Evolutionary conservation across 1,139 yeast species (phyloP).

Genomic region (Candida sojae): DNA sequence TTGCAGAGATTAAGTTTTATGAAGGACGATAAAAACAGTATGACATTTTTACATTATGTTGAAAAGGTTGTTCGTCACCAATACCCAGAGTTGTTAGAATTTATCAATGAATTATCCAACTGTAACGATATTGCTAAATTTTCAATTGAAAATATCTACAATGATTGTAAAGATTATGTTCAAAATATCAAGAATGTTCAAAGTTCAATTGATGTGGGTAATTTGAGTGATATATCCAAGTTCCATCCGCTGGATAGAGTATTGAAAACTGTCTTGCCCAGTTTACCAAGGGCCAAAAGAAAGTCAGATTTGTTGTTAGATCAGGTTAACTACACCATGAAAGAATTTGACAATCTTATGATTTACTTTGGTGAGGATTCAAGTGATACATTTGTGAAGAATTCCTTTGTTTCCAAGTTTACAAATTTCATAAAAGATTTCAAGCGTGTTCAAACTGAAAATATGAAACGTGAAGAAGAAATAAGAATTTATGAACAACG

Average conservation of each 20-base stretch:
- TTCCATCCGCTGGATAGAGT: conserved; percentile 77
- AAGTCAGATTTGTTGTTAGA: conserved; percentile 65
- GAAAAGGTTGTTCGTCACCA: conserved; percentile 69
- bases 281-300: conserved; percentile 66
- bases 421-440: conserved; percentile 73
- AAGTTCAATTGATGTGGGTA: conserved; percentile 72
- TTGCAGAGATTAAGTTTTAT: conserved; percentile 74
- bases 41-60: conserved; percentile 78
- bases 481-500: conserved; percentile 73
- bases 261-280: conserved; percentile 61
- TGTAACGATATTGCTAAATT: conserved; percentile 62
- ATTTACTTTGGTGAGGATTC: conserved; percentile 79
- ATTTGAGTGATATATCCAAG: conserved; percentile 69
- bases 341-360: conserved; percentile 72
- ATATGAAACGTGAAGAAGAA: conserved; percentile 78
- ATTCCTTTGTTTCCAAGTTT: conserved; percentile 72
- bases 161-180: conserved; percentile 61
- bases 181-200: conserved; percentile 67
- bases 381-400: conserved; percentile 62
- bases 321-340: conserved; percentile 61
- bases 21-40: conserved; percentile 75
- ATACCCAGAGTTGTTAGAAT: conserved; percentile 64
- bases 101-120: conserved; percentile 60
- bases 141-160: conserved; percentile 66
- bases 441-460: conserved; percentile 75